Percentiles rank a stretch among this genome's conserved stretches.
These are phyloP conservation scores for Trichosporon ovoides DNA, from an alignment of 1,284 basidiomycete genomes.

Conservation along the genomic window DNA sequence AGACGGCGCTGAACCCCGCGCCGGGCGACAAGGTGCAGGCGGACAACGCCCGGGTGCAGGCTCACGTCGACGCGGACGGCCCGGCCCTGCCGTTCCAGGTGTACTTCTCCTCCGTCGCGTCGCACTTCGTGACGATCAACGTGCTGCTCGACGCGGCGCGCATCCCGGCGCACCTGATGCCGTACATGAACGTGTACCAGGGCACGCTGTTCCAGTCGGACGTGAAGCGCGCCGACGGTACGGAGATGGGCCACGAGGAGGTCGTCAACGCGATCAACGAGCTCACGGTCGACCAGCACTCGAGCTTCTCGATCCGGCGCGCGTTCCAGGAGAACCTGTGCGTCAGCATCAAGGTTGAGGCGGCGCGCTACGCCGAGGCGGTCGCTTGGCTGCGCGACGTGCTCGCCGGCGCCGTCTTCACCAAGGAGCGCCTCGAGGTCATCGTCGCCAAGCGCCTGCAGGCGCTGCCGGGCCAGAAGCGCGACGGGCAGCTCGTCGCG, in stretches of 20 bases:
- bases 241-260: conserved; percentile 73
- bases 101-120: conserved; percentile 86
- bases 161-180: conserved; percentile 66
- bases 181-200: conserved; percentile 79
- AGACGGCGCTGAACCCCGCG: conserved; percentile 54
- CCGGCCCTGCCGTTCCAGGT: conserved; percentile 75
- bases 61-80: conserved; percentile 68
- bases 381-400: conserved; percentile 86
- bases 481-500: conserved; percentile 78
- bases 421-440: conserved; percentile 77
- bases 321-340: conserved; percentile 71
- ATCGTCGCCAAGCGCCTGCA: conserved; percentile 85
- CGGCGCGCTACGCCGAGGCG: conserved; percentile 70
- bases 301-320: conserved; percentile 63
- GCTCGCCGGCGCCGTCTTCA: conserved; percentile 74
- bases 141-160: conserved; percentile 70
- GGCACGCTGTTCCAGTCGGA: conserved; percentile 86
- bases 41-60: conserved; percentile 52
- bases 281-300: conserved; percentile 81
- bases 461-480: conserved; percentile 86
- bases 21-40: conserved; percentile 20
- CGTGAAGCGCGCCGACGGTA: conserved; percentile 65
- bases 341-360: conserved; percentile 79
- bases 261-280: conserved; percentile 83
- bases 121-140: conserved; percentile 81